These are phyloP conservation scores for Rugosomyces carneus DNA, from an alignment of 1,284 basidiomycete species.

Conservation along the genomic window DNA sequence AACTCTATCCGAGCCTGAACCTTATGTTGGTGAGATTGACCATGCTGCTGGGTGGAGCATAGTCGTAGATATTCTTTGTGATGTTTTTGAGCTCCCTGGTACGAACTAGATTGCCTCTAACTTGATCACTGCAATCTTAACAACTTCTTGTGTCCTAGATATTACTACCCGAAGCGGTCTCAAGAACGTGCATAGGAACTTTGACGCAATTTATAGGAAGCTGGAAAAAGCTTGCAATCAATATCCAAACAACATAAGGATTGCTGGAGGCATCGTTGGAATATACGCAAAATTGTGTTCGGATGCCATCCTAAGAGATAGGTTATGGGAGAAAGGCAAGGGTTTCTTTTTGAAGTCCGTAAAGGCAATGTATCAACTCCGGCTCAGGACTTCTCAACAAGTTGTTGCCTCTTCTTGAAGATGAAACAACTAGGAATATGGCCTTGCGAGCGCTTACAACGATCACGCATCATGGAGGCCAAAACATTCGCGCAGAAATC, in stretches of 20 bases:
- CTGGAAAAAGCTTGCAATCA: slow-evolving; percentile 40
- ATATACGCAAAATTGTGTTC: slow-evolving; percentile 60
- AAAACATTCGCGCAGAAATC: slow-evolving; percentile 42
- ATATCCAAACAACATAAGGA: slow-evolving; percentile 32
- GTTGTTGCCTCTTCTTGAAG: slow-evolving; percentile 46
- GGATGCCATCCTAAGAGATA: slow-evolving; percentile 52
- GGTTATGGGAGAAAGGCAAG: slow-evolving; percentile 49
- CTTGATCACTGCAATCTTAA: neutral
- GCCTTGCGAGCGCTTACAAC: slow-evolving; percentile 49
- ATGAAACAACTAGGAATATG: slow-evolving; percentile 40
- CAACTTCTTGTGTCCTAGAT: slow-evolving; percentile 31
- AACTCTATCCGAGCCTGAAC: slow-evolving; percentile 7
- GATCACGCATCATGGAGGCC: slow-evolving; percentile 57
- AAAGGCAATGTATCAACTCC: neutral
- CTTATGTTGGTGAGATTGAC: slow-evolving; percentile 38
- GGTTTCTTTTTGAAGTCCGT: neutral
- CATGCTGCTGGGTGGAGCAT: slow-evolving; percentile 43
- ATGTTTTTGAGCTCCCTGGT: slow-evolving; percentile 49
- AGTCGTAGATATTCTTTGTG: slow-evolving; percentile 43
- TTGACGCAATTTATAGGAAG: slow-evolving; percentile 41
- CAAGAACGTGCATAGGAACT: slow-evolving; percentile 54
- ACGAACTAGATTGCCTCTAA: slow-evolving; percentile 12
- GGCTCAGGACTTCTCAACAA: slow-evolving; percentile 45
- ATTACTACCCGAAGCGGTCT: slow-evolving; percentile 48
- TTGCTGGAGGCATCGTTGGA: slow-evolving; percentile 49